Base-by-base conservation (phyloP, 257 asterid species). In the Nicotiana benthamiana region DNA sequence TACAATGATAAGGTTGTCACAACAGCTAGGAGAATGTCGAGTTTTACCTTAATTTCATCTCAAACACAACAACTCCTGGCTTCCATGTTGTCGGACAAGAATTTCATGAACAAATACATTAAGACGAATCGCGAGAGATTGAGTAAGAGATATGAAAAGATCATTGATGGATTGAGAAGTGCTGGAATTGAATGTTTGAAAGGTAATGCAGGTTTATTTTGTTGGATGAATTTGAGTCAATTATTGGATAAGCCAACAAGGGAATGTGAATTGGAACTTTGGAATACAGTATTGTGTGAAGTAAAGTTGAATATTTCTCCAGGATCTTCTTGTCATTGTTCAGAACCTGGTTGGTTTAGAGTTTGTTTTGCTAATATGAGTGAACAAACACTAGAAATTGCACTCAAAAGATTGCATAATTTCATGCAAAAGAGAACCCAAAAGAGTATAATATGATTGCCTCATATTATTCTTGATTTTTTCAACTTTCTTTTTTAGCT, bases 301-400 rank as follows among this genome's bases (percentile, higher is more conserved):
- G 89, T 86, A 66, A 85, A 80, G 77, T 40, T 88, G 52, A 88
- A 86, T 34, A 86, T 88, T 10, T 88, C 91, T 61, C 91, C 91
- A 3, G 91, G 91, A 15, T 86, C 87, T 46, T 88, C 91, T 40
- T 88, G 91, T 78, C 91, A 88, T 75, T 88, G 90, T 51, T 80
- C 90, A 1, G 91, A 88, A 63, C 88, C 91, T 15, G 91, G 90
- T n/a, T 88, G 90, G 91, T 88, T 88, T 51, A 82, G 91, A 63
- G 87, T 86, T 80, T 88, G 91, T 34, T 88, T 88, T 75, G 91
- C 91, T 15, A 88, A 88, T 81, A 86, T 88, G 90, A 85, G 81
- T 64, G 90, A 88, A 75, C 72, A 70, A 67, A 85, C 87, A 17
- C 56, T 88, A 60, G 86, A 88, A 66, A 76, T 85, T 53, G 91